Evolutionary conservation across 2,329 filamentous ascomycete species (phyloP).

Genomic region (Beauveria sp.): DNA sequence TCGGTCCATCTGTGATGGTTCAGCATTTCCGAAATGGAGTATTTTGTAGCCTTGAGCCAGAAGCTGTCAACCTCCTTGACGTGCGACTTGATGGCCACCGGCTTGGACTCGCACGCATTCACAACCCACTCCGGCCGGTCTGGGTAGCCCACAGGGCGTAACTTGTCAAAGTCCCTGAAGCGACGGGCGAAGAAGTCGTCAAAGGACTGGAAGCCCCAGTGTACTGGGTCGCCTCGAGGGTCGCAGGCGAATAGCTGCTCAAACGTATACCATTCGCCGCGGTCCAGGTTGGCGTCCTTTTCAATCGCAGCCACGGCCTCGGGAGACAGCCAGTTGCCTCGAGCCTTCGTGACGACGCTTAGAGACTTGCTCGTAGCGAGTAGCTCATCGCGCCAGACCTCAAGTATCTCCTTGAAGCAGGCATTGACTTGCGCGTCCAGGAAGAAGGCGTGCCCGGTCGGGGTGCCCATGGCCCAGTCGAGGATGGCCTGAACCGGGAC

Average conservation of each 20-base stretch:
- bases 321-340: constrained; percentile 16
- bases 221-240: constrained; percentile 3
- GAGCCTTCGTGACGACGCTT: constrained; percentile 10
- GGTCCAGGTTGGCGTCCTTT: constrained; percentile 14
- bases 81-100: constrained; percentile 38
- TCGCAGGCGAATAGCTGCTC: constrained; percentile 17
- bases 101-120: constrained; percentile 54
- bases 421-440: constrained; percentile 43
- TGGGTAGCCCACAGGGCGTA: constrained; percentile 45
- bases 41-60: constrained; percentile 59
- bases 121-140: constrained; percentile 32
- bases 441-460: constrained; percentile 46
- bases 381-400: constrained; percentile 29
- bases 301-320: constrained; percentile 14
- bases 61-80: constrained; percentile 49
- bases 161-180: constrained; percentile 32
- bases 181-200: constrained; percentile 56
- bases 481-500: constrained; percentile 50
- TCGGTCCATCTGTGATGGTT: constrained; percentile 37
- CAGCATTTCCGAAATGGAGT: constrained; percentile 54
- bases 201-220: constrained; percentile 53
- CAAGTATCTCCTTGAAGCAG: constrained; percentile 43
- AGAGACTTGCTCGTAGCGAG: constrained; percentile 20
- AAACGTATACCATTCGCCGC: constrained; percentile 11
- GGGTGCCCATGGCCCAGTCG: constrained; percentile 52